These are phyloP conservation scores for Scutellaria galericulata DNA, from an alignment of 257 asterid species.

Conservation along the genomic window DNA sequence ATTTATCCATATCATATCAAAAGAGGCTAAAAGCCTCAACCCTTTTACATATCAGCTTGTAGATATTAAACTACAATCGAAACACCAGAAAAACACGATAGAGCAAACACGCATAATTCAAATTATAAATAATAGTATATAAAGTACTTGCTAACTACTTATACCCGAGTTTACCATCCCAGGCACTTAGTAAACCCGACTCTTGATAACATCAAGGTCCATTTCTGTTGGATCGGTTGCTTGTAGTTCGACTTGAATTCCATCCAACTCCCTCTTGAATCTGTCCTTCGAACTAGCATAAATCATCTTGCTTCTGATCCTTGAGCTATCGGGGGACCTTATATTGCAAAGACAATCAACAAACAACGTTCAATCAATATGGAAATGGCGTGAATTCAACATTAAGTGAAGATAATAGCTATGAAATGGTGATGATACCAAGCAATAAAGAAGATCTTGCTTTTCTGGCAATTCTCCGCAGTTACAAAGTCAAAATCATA, in stretches of 20 bases:
- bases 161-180: conserved; percentile 40
- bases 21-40: conserved; percentile 28
- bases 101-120: conserved; percentile 34
- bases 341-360: conserved; percentile 4
- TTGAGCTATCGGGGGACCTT: conserved; percentile 60
- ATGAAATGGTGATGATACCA: conserved; percentile 43
- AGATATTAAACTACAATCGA: conserved; percentile 34
- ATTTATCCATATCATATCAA: conserved; percentile 32
- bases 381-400: background rate
- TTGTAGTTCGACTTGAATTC: conserved; percentile 60
- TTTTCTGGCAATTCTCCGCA: conserved; percentile 60
- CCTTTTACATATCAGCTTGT: conserved; percentile 46
- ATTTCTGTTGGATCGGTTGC: conserved; percentile 68
- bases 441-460: conserved; percentile 66
- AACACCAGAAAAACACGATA: conserved; percentile 38
- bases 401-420: conserved; percentile 4
- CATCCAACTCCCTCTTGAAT: conserved; percentile 65
- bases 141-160: conserved; percentile 35
- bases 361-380: conserved; percentile 10
- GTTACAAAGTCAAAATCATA: conserved; percentile 61
- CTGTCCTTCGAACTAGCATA: conserved; percentile 69
- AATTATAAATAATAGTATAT: conserved; percentile 34
- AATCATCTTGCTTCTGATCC: conserved; percentile 67
- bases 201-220: conserved; percentile 60
- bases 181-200: conserved; percentile 48